Base-by-base conservation (phyloP, 192 early-diverging fungal species). In the Gamsiella multidivaricata region DNA sequence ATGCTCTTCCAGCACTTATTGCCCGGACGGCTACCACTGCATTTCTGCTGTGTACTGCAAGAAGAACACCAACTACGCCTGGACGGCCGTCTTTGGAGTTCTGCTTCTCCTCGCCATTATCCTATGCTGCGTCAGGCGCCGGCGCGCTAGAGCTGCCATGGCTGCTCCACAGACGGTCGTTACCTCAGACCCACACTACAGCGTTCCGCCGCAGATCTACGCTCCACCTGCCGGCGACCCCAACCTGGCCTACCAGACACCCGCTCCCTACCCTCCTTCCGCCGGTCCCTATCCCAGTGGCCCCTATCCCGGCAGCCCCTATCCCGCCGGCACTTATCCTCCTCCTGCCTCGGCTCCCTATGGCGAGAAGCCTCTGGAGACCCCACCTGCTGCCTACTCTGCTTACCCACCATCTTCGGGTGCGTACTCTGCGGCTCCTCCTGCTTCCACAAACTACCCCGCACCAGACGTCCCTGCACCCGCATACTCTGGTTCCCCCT, bases 201-300 rank as follows among this genome's bases (percentile, higher is more conserved):
- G n/a, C n/a, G n/a, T n/a, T 23, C 72, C 72, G 2, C 52, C 20
- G 28, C 52, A 54, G 18, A 31, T 9, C 7, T 78, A 37, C 31
- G 60, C 65, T 18, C 74, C 74, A n/a, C 74, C 74, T 33, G 20
- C 65, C 2, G 74, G 74, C 11, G 74, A 78, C 31, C 74, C 74
- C 18, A 78, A 78, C 49, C 37, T 69, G 46, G 74, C 74, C 22
- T 78, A 78, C 47, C 64, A 67, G 42, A 41, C 55, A 0, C 52
- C 70, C 28, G 51, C 57, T 11, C 7, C 59, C 31, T 67, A 76
- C 36, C 50, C 59, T 23, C 62, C 61, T 18, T 50, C 64, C n/a
- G 43, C 36, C 23, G 59, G 39, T 18, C 50, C 54, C 8, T 57
- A 53, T 25, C 42, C 54, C 22, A n/a, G 22, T 20, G 22, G 36